A percentile compares a stretch with the other conserved stretches of the same genome.
These are phyloP conservation scores for Suillus occidentalis DNA, from an alignment of 768 basidiomycete species.

Conservation along the genomic window DNA sequence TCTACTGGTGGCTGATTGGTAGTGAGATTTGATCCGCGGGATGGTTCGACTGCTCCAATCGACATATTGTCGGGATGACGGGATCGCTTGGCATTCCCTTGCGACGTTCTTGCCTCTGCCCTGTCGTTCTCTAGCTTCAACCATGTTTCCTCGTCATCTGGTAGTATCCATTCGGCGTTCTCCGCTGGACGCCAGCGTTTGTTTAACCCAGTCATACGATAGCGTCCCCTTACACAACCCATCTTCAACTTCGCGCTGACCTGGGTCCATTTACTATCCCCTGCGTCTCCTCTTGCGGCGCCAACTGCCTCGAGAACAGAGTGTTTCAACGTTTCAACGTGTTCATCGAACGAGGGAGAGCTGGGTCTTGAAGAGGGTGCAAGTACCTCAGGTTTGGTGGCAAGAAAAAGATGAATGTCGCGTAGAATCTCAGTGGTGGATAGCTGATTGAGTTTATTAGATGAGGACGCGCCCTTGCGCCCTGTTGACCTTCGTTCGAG, in stretches of 20 bases:
- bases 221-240: slow-evolving; percentile 39
- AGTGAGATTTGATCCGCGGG: neutral
- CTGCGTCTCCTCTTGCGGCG: slow-evolving; percentile 38
- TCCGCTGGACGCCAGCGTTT: slow-evolving; percentile 24
- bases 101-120: slow-evolving; percentile 19
- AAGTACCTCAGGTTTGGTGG: slow-evolving; percentile 32
- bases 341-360: slow-evolving; percentile 29
- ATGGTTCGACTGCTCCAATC: neutral
- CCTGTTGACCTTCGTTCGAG: slow-evolving; percentile 8
- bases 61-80: slow-evolving; percentile 9
- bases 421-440: slow-evolving; percentile 27
- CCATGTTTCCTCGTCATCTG: slow-evolving; percentile 52
- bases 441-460: slow-evolving; percentile 2
- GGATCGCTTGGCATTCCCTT: slow-evolving; percentile 16
- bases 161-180: slow-evolving; percentile 36
- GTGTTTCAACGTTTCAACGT: slow-evolving; percentile 33
- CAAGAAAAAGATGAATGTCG: slow-evolving; percentile 33
- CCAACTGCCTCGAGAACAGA: slow-evolving; percentile 36
- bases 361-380: slow-evolving; percentile 36
- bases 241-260: slow-evolving; percentile 41
- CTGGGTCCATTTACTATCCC: slow-evolving; percentile 48
- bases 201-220: slow-evolving; percentile 24
- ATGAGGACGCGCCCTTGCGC: slow-evolving; percentile 12
- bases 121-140: slow-evolving; percentile 41
- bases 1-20: slow-evolving; percentile 2